These are phyloP conservation scores for Pythium plurisporium DNA, from an alignment of 352 stramenopile species.

Conservation along the genomic window DNA sequence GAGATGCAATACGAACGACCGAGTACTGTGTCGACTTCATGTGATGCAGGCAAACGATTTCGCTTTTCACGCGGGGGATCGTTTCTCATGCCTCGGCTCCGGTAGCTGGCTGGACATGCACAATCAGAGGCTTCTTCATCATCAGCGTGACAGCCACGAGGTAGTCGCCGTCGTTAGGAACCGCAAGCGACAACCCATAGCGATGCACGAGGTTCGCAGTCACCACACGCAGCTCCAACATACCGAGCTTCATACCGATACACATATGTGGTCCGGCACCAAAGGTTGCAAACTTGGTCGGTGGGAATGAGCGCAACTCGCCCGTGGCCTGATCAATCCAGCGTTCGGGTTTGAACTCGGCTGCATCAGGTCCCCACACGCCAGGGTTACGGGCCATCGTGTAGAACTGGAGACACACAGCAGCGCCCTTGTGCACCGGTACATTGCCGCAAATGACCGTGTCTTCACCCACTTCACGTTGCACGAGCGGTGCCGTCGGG, in stretches of 20 bases:
- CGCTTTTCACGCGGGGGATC: no score
- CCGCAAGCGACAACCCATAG: conserved; percentile 9
- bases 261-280: conserved; percentile 37
- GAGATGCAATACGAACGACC: no score
- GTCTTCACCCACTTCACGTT: conserved; percentile 54
- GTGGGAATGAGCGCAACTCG: neutral
- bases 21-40: no score
- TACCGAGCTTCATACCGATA: conserved; percentile 39
- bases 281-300: conserved; percentile 32
- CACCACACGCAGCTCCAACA: conserved; percentile 34
- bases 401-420: conserved; percentile 13
- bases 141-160: neutral
- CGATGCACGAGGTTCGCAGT: conserved; percentile 8
- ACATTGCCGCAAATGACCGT: conserved; percentile 34
- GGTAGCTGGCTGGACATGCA: no score
- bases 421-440: neutral
- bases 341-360: conserved; percentile 62
- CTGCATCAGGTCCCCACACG: conserved; percentile 15
- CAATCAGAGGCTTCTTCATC: conserved; percentile 2
- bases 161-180: conserved; percentile 8
- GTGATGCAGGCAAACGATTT: no score
- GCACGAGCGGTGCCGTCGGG: conserved; percentile 47
- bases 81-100: no score
- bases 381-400: conserved; percentile 23
- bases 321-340: conserved; percentile 37